A percentile compares a stretch with the other conserved stretches of the same genome.
These are phyloP conservation scores for Limnomonas spitsbergensis DNA, from an alignment of 139 green algal genomes.

Conservation along the genomic window DNA sequence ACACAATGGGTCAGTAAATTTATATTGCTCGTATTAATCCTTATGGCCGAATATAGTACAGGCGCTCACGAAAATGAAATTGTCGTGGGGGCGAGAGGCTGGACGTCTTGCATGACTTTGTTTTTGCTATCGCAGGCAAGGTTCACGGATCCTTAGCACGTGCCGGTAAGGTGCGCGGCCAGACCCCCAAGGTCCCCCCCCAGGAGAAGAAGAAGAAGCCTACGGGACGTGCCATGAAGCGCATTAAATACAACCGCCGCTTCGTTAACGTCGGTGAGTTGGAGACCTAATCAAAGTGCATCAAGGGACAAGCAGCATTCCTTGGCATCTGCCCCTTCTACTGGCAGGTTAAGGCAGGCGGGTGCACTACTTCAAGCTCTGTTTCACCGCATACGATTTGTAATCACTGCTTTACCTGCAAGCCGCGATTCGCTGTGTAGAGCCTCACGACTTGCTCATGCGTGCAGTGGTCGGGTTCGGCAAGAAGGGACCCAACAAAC, in stretches of 20 bases:
- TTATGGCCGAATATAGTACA: too few relatives aligned
- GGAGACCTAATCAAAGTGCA: background rate
- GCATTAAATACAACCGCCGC: slow-evolving; percentile 96
- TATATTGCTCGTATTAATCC: too few relatives aligned
- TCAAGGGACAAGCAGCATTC: background rate
- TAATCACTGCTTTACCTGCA: too few relatives aligned
- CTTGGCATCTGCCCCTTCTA: too few relatives aligned
- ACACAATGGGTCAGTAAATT: too few relatives aligned
- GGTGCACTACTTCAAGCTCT: too few relatives aligned
- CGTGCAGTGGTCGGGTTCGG: slow-evolving; percentile 78
- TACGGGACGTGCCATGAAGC: slow-evolving; percentile 88
- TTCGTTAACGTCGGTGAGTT: slow-evolving; percentile 77
- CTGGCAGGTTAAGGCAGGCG: too few relatives aligned
- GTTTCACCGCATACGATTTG: too few relatives aligned
- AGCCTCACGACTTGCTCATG: too few relatives aligned
- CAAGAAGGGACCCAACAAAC: slow-evolving; percentile 87
- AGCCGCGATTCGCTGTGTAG: too few relatives aligned
- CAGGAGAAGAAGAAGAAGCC: slow-evolving; percentile 99
- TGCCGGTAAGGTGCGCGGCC: slow-evolving; percentile 97
- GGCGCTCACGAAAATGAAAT: too few relatives aligned
- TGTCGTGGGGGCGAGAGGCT: background rate
- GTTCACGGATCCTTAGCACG: slow-evolving; percentile 98
- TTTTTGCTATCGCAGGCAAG: slow-evolving; percentile 74
- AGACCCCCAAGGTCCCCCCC: slow-evolving; percentile 93
- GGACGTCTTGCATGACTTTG: background rate